Conservation (phyloP, 176 grass and related monocot genomes). For the Pharus latifolius region DNA sequence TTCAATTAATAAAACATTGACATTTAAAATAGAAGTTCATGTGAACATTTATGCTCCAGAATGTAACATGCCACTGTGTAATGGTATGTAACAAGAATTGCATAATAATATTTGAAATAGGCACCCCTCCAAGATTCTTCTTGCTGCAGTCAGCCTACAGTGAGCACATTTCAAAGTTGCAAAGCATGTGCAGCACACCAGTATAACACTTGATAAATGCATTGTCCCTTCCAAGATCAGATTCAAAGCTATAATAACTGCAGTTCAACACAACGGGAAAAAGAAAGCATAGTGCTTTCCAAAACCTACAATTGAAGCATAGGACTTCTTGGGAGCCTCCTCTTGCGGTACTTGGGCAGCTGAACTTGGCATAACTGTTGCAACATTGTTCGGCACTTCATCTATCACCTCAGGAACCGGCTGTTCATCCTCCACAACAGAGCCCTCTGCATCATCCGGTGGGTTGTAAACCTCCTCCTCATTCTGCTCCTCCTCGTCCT, state of each 20-base stretch:
- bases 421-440: constrained; percentile 44
- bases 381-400: constrained; percentile 33
- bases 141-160: too few species aligned
- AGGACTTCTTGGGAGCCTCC: constrained; percentile 84
- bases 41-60: not conserved
- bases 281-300: not conserved
- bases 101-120: too few species aligned
- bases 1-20: not conserved
- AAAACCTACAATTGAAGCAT: constrained; percentile 86
- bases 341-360: constrained; percentile 11
- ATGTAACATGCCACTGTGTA: not conserved
- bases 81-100: too few species aligned
- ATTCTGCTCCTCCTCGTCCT: constrained; percentile 11
- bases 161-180: not conserved
- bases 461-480: constrained; percentile 47
- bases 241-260: not conserved
- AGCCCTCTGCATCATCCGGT: constrained; percentile 18
- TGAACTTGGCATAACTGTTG: not conserved
- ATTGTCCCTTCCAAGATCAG: not conserved
- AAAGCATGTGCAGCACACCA: not conserved
- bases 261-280: not conserved
- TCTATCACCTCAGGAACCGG: constrained; percentile 38
- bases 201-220: not conserved
- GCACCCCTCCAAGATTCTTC: too few species aligned
- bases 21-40: not conserved